Evolutionary conservation across 768 basidiomycete species (phyloP).

Genomic region (Leccinum olivaceopallidum): DNA sequence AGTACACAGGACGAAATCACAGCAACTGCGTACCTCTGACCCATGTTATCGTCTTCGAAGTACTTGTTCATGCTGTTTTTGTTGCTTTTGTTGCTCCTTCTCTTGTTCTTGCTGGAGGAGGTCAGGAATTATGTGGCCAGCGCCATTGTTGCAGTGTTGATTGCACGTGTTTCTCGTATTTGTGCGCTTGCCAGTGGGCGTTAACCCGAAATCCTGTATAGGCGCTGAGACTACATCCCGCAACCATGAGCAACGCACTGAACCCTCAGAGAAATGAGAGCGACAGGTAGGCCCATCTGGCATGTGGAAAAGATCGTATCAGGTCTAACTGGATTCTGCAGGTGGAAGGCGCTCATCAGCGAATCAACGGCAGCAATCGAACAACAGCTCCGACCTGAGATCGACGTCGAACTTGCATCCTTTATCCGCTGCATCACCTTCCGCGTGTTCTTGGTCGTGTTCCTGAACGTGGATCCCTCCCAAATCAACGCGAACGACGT

Average conservation of each 20-base stretch:
- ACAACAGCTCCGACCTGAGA: conserved; percentile 12
- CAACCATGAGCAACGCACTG: conserved; percentile 8
- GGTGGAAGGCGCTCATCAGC: conserved; percentile 17
- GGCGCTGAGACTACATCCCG: conserved; percentile 11
- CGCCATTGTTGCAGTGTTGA: not conserved
- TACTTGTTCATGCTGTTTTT: conserved; percentile 22
- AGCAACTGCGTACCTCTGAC: conserved; percentile 1
- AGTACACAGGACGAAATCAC: not conserved
- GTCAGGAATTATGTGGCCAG: conserved; percentile 2
- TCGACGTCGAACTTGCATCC: conserved; percentile 33
- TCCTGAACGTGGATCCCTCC: conserved; percentile 38
- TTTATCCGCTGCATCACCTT: conserved; percentile 49
- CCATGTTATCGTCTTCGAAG: conserved; percentile 12
- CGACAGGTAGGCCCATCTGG: conserved; percentile 16
- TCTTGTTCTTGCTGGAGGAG: not conserved
- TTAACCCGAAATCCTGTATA: not conserved
- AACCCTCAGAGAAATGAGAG: conserved; percentile 4
- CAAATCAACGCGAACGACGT: conserved; percentile 31
- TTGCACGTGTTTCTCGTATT: conserved; percentile 20
- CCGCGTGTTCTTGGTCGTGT: conserved; percentile 41
- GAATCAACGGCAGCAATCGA: conserved; percentile 14
- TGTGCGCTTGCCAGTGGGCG: conserved; percentile 8
- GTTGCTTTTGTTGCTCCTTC: conserved; percentile 4
- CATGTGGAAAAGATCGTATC: not conserved
- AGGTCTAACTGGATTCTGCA: conserved; percentile 9